A percentile compares a stretch with the other conserved stretches of the same genome.
phyloP scores from a whole-genome alignment of 2,329 filamentous ascomycete genomes.

The Colletotrichum plurivorum region DNA sequence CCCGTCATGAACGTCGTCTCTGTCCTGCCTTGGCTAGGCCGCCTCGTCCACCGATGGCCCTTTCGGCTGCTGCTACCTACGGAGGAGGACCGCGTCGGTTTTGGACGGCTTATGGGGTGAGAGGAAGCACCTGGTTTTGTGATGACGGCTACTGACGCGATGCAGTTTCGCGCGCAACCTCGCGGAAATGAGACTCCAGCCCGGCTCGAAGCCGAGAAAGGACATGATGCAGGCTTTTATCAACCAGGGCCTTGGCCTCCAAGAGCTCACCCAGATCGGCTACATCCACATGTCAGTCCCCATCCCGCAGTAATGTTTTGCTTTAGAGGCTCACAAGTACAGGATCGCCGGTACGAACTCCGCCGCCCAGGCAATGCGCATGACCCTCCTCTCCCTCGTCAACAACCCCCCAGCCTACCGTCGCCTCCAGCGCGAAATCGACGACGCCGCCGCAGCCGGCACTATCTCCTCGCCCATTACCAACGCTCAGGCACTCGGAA shows the following conservation, averaged over 20 bases:
- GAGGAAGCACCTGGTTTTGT: neutral
- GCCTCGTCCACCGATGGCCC: conserved; percentile 56
- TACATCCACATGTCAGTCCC: conserved; percentile 54
- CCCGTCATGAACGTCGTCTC: conserved; percentile 60
- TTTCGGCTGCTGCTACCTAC: conserved; percentile 58
- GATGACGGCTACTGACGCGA: neutral
- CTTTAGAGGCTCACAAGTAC: neutral
- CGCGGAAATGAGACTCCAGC: conserved; percentile 46
- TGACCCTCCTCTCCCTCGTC: conserved; percentile 66
- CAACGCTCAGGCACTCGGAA: conserved; percentile 62
- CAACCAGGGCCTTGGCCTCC: conserved; percentile 51
- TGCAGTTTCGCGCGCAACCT: conserved; percentile 45
- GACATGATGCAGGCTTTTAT: conserved; percentile 59
- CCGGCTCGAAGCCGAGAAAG: conserved; percentile 45
- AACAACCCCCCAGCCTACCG: conserved; percentile 59
- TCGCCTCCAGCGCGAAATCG: conserved; percentile 59
- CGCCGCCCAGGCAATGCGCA: conserved; percentile 71
- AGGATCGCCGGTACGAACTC: conserved; percentile 74
- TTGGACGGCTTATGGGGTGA: conserved; percentile 54
- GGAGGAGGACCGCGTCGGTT: conserved; percentile 54
- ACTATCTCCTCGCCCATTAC: conserved; percentile 55
- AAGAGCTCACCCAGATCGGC: conserved; percentile 55
- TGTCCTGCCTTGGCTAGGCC: conserved; percentile 57
- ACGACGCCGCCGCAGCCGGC: conserved; percentile 53
- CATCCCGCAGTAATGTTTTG: too few relatives aligned